Percentiles rank a stretch among this genome's conserved stretches.
Conservation (phyloP, 495 filamentous ascomycete species). For the Penicillium antarcticum region DNA sequence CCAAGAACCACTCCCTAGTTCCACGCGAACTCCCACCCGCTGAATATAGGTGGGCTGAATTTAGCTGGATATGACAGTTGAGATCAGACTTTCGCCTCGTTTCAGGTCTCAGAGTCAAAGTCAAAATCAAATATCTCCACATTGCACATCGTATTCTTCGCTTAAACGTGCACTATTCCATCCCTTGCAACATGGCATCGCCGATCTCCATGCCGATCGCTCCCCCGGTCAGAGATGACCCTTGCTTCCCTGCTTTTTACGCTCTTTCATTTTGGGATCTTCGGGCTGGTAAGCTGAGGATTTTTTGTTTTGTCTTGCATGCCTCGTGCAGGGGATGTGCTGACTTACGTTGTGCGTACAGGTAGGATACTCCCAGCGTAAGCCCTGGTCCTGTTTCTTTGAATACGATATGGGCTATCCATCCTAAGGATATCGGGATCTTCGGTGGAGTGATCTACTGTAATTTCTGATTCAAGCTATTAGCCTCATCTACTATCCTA, state of each 20-base stretch:
- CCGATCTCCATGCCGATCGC: slow-evolving; percentile 16
- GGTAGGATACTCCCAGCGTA: not conserved
- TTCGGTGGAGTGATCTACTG: not conserved
- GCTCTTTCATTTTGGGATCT: not conserved
- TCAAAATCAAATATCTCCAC: slow-evolving; percentile 1
- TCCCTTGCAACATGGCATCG: slow-evolving; percentile 23
- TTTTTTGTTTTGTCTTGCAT: slow-evolving; percentile 4
- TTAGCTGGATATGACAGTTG: no score
- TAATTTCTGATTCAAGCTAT: no score
- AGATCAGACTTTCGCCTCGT: not conserved
- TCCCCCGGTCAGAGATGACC: slow-evolving; percentile 17
- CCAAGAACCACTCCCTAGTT: not conserved
- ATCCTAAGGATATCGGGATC: not conserved
- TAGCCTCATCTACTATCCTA: no score
- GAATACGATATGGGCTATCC: not conserved
- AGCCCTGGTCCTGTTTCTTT: not conserved
- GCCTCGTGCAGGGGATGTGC: slow-evolving; percentile 8
- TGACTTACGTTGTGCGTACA: not conserved
- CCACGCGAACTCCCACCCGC: not conserved
- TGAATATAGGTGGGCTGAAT: no score
- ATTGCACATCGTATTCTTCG: not conserved
- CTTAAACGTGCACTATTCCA: slow-evolving; percentile 6
- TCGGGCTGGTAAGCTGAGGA: not conserved
- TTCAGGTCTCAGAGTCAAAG: slow-evolving; percentile 10
- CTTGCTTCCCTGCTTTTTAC: slow-evolving; percentile 1